phyloP scores from a whole-genome alignment of 306 rosid species.

The Castanea sativa region DNA sequence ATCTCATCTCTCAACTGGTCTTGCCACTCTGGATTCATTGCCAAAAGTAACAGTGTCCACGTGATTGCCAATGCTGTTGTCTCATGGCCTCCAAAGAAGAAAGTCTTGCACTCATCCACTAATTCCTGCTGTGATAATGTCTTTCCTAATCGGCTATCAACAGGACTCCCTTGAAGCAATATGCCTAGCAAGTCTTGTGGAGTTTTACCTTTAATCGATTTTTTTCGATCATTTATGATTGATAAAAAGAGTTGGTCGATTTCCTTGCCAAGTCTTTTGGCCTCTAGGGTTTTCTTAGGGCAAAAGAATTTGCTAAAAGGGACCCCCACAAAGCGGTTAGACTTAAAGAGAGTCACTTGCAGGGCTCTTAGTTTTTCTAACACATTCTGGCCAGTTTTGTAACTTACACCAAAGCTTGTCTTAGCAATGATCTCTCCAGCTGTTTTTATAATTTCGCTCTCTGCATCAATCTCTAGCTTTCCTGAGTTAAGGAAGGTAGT shows the following conservation, averaged over 20 bases:
- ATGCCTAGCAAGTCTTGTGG: constrained; percentile 56
- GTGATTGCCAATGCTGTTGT: constrained; percentile 89
- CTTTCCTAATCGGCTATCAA: constrained; percentile 27
- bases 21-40: constrained; percentile 74
- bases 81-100: constrained; percentile 90
- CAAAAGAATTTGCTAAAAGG: constrained; percentile 53
- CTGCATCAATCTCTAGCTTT: constrained; percentile 52
- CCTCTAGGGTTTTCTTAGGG: constrained; percentile 48
- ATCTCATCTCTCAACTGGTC: constrained; percentile 67
- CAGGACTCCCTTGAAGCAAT: constrained; percentile 45
- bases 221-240: constrained; percentile 33
- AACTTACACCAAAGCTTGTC: constrained; percentile 70
- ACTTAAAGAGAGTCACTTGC: constrained; percentile 61
- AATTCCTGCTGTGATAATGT: constrained; percentile 42
- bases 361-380: constrained; percentile 52
- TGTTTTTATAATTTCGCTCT: constrained; percentile 43
- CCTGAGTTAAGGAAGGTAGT: constrained; percentile 40
- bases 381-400: constrained; percentile 40
- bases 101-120: constrained; percentile 85
- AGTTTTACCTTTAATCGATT: constrained; percentile 1
- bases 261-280: constrained; percentile 62
- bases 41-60: constrained; percentile 81
- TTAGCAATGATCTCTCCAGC: constrained; percentile 83
- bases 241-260: constrained; percentile 46
- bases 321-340: constrained; percentile 72